These are phyloP conservation scores for Rhodotorula paludigena DNA, from an alignment of 768 basidiomycete species.

Conservation along the genomic window DNA sequence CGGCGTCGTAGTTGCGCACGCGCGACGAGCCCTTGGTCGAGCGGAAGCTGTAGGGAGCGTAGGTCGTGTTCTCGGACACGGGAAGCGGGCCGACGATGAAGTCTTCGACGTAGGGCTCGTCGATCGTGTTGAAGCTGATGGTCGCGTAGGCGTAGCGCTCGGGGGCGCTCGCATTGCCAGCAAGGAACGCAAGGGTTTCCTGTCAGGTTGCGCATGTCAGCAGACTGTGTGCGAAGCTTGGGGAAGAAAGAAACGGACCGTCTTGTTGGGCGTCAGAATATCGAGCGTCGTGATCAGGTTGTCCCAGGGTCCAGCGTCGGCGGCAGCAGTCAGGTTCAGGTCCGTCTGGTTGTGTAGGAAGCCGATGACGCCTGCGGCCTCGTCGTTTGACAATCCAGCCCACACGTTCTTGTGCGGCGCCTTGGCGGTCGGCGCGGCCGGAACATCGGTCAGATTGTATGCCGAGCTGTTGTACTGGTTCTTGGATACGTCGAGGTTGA, in stretches of 20 bases:
- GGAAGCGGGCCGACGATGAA: conserved; percentile 42
- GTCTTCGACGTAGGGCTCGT: conserved; percentile 38
- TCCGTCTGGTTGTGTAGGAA: conserved; percentile 36
- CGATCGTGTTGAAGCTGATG: conserved; percentile 21
- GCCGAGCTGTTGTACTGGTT: neutral
- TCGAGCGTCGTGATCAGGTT: conserved; percentile 35
- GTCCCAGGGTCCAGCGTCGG: conserved; percentile 29
- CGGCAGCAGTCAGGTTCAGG: conserved; percentile 38
- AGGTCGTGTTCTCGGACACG: conserved; percentile 24
- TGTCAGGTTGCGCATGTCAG: neutral
- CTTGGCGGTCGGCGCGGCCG: conserved; percentile 3
- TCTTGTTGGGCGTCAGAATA: conserved; percentile 37
- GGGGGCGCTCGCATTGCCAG: conserved; percentile 16
- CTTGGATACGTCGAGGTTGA: neutral
- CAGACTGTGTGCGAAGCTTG: neutral
- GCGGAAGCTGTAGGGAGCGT: conserved; percentile 11
- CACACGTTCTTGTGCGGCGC: conserved; percentile 36
- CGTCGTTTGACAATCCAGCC: conserved; percentile 12
- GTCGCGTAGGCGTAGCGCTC: conserved; percentile 29
- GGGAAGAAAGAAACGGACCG: neutral
- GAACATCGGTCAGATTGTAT: neutral
- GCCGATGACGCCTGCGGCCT: conserved; percentile 32
- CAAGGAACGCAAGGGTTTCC: conserved; percentile 32
- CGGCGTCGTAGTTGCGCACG: conserved; percentile 41
- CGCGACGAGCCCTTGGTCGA: conserved; percentile 37